Conservation (phyloP, 768 basidiomycete species). For the Tephrocybe rancida region DNA sequence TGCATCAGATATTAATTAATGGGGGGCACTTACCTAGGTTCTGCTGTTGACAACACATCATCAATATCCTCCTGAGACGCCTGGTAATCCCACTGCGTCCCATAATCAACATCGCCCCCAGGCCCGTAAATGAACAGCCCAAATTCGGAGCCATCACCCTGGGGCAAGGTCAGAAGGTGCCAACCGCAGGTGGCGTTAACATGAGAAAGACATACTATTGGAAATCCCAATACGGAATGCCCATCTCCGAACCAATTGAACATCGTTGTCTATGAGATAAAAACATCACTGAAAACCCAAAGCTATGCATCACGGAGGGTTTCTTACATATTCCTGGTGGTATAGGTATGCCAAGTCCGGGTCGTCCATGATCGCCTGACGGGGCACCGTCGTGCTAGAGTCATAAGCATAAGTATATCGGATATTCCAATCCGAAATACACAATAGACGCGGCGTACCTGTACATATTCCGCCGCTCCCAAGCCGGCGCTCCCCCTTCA, state of each 20-base stretch:
- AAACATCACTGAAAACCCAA: background rate
- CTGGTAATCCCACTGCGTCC: conserved; percentile 24
- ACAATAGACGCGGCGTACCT: conserved; percentile 39
- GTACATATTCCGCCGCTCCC: conserved; percentile 38
- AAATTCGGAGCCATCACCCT: conserved; percentile 39
- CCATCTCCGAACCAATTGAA: conserved; percentile 39
- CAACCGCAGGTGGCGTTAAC: no score
- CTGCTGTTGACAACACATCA: conserved; percentile 28
- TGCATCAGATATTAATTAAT: background rate
- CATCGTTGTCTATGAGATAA: conserved; percentile 26
- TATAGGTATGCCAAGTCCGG: conserved; percentile 35
- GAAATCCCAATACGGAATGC: conserved; percentile 28
- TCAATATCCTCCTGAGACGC: conserved; percentile 31
- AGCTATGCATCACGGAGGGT: no score
- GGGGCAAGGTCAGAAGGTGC: no score
- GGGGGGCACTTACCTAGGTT: conserved; percentile 33
- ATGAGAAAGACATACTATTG: no score
- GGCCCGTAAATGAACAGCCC: conserved; percentile 30
- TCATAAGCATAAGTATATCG: conserved; percentile 27
- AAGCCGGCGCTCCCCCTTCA: conserved; percentile 27
- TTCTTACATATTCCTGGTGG: conserved; percentile 25
- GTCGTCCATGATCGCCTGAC: conserved; percentile 41
- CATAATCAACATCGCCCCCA: conserved; percentile 24
- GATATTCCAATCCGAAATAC: conserved; percentile 40
- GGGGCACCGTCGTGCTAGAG: conserved; percentile 45